Evolutionary conservation across 306 rosid species (phyloP).

Genomic region (Hylodesmum podocarpum): DNA sequence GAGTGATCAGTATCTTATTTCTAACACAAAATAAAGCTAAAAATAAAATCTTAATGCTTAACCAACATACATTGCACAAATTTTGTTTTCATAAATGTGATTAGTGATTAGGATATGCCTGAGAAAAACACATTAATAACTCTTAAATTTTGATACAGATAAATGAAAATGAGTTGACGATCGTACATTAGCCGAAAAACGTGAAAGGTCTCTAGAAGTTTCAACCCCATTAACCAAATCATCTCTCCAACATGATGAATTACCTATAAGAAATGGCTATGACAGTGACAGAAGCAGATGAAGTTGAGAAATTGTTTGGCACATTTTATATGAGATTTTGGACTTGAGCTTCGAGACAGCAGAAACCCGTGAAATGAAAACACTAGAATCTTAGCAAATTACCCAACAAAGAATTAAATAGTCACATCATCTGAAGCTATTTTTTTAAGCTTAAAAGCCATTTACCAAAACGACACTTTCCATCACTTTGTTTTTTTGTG

Average conservation of each 20-base stretch:
- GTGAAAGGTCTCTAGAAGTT: neutral
- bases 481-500: neutral
- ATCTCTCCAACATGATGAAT: neutral
- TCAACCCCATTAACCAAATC: neutral
- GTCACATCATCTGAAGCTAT: neutral
- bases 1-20: too few relatives aligned
- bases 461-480: conserved; percentile 2
- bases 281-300: conserved; percentile 14
- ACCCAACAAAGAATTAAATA: neutral
- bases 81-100: too few relatives aligned
- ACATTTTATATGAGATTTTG: neutral
- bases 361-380: conserved; percentile 32
- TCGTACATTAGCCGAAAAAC: neutral
- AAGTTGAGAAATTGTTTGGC: conserved; percentile 29
- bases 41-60: too few relatives aligned
- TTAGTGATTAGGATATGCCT: neutral
- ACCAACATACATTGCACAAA: too few relatives aligned
- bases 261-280: neutral
- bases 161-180: neutral
- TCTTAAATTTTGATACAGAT: neutral
- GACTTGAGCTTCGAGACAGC: conserved; percentile 11
- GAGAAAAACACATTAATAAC: neutral
- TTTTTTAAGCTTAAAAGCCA: neutral
- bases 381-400: conserved; percentile 19
- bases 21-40: too few relatives aligned